Base-by-base conservation (phyloP, 768 basidiomycete species). In the Phylloporus arenicola region DNA sequence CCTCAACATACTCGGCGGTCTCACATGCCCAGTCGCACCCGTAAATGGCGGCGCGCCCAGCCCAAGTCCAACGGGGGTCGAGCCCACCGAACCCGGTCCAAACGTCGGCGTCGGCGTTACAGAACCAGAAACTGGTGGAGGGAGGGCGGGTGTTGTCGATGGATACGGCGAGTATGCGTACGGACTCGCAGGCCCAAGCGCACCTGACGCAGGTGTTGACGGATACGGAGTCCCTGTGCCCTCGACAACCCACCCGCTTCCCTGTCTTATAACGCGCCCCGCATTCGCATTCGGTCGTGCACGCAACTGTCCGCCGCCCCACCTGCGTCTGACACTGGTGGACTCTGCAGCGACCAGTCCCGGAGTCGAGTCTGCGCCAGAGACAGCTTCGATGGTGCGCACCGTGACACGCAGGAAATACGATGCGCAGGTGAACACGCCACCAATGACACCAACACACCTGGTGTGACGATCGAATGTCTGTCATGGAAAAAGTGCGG, bases 361-460 rank as follows among this genome's bases (percentile, higher is more conserved):
- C 9, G 77, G 77, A 9, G 74, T 68, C 19, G 78, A 79, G 31
- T 82, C 70, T 1, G 66, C 67, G 34, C 74, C 78, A 3, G 74
- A 76, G 44, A 87, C 84, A 11, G 80, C 82, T 52, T 83, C 80
- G 35, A 86, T 77, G 4, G 86, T 82, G 27, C 81, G 81, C 44
- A 72, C 68, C 20, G 80, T 78, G 42, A 86, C 74, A 37, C 79
- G 78, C 54, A 87, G 76, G 50, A 86, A 84, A 64, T 88, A 88
- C 44, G 84, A 83, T 67, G 84, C 78, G 70, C 89, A 92, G 8
- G 89, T 87, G 66, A 92, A 91, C 38, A 92, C 80, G 4, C 92
- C 92, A 12, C 95, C 95, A 25, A 99, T 76, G 43, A 97, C 95
- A n/a, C 95, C 95, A 7, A 88, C 85, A 56, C 82, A 83, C 44